phyloP scores from a whole-genome alignment of 2,329 filamentous ascomycete species.

The Helotiales sp. region DNA sequence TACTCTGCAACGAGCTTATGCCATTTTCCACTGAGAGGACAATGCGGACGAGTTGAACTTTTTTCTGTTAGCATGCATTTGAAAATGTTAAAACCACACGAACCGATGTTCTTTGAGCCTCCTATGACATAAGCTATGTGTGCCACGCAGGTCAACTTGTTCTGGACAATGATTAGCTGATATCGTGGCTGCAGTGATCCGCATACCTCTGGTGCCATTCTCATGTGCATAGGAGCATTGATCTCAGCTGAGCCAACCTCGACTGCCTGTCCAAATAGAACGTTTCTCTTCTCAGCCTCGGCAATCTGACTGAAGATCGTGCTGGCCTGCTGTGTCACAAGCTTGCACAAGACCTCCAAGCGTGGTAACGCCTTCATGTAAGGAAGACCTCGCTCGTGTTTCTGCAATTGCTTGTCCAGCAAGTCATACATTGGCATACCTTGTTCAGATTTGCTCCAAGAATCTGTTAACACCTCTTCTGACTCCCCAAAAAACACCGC shows the following conservation, averaged over 20 bases:
- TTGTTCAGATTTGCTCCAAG: constrained; percentile 45
- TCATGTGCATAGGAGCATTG: constrained; percentile 28
- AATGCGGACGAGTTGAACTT: constrained; percentile 33
- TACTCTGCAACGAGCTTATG: constrained; percentile 28
- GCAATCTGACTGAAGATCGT: constrained; percentile 67
- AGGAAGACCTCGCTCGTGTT: constrained; percentile 27
- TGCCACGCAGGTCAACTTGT: constrained; percentile 14
- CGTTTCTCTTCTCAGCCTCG: constrained; percentile 66
- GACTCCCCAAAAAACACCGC: constrained; percentile 56
- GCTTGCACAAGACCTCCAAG: constrained; percentile 62
- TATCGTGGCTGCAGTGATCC: background rate
- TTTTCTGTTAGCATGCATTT: background rate
- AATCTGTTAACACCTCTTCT: constrained; percentile 51
- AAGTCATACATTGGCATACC: constrained; percentile 48
- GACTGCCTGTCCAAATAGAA: constrained; percentile 60
- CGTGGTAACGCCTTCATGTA: constrained; percentile 56
- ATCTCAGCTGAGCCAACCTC: constrained; percentile 21
- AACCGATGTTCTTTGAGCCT: constrained; percentile 24
- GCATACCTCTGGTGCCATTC: constrained; percentile 27
- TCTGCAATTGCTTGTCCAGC: constrained; percentile 38
- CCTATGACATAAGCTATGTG: constrained; percentile 30
- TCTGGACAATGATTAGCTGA: constrained; percentile 17
- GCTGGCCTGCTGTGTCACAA: constrained; percentile 58
- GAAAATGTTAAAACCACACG: background rate
- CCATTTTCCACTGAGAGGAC: constrained; percentile 32